Base-by-base conservation (phyloP, 345 rosid species). In the Cardiospermum halicacabum region DNA sequence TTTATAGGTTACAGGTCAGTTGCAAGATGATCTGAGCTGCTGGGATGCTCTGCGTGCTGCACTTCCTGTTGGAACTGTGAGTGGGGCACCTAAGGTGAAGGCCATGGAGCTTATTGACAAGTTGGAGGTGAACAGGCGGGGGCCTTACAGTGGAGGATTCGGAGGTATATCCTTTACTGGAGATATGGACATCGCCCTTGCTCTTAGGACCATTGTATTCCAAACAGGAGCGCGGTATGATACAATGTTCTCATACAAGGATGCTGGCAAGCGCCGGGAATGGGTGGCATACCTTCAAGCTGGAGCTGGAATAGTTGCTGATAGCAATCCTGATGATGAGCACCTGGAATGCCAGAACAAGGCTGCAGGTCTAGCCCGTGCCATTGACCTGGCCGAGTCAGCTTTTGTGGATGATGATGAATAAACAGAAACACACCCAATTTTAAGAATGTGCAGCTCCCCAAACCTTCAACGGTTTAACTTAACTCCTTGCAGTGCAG, bases 111-210 rank as follows among this genome's bases (percentile, higher is more conserved):
- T 93, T 28, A 85, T 90, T 4, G 96, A 93, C 47, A 51, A 77
- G 73, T 40, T 86, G 25, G 99, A 93, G 77, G 81, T 76, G n/a
- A 77, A 80, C 0, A 74, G 89, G 48, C 92, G 98, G 0, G 97
- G 98, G 49, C 97, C 97, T 1, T 93, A 86, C 67, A 86, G 96
- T n/a, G 97, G 98, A 0, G 97, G 98, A 19, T 81, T 93, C 1
- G 96, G 96, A 2, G 85, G 81, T 9, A 21, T 93, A 11, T 93
- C 98, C 13, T 93, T 86, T 67, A 73, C 79, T 0, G 96, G 98
- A 0, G 89, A 86, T 62, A 78, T 90, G 96, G 97, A 93, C 78
- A 81, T 93, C 5, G 94, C 97, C 0, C 62, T 93, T 62, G 75
- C 88, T n/a, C 86, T 90, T 2, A 76, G 97, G 69, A 93, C 98